phyloP scores from a whole-genome alignment of 495 filamentous ascomycete species.

The Thermothielavioides terrestris region DNA sequence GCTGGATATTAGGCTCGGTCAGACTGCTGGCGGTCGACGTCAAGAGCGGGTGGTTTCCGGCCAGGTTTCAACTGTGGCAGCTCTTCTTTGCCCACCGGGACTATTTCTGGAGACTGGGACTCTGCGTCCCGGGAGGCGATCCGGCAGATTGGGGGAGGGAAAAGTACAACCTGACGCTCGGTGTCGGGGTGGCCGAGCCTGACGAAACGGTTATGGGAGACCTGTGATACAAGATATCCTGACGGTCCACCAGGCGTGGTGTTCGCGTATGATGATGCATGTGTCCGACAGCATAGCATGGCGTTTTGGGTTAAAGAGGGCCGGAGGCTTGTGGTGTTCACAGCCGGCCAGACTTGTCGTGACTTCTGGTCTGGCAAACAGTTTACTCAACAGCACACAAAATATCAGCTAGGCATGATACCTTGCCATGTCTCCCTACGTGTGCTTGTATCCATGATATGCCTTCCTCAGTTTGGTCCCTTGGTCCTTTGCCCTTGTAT shows the following conservation, averaged over 20 bases:
- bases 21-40: conserved; percentile 9
- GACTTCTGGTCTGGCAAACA: too few species aligned
- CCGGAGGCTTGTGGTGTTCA: too few species aligned
- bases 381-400: too few species aligned
- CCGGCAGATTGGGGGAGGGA: conserved; percentile 55
- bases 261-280: not conserved
- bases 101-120: conserved; percentile 88
- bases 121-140: conserved; percentile 83
- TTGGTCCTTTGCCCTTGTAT: too few species aligned
- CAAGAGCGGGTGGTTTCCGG: conserved; percentile 39
- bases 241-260: too few species aligned
- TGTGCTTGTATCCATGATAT: too few species aligned
- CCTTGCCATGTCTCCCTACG: too few species aligned
- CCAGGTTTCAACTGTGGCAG: conserved; percentile 70
- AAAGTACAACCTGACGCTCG: conserved; percentile 24
- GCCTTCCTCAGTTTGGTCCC: too few species aligned
- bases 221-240: too few species aligned
- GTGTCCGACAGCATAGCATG: not conserved
- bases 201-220: conserved; percentile 3
- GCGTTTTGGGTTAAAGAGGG: not conserved
- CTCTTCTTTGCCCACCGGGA: conserved; percentile 92
- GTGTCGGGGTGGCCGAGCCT: not conserved
- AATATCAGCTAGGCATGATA: too few species aligned
- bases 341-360: too few species aligned
- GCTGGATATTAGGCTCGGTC: conserved; percentile 3